phyloP scores from a whole-genome alignment of 2,329 filamentous ascomycete genomes.

The Dactylellina cionopaga region DNA sequence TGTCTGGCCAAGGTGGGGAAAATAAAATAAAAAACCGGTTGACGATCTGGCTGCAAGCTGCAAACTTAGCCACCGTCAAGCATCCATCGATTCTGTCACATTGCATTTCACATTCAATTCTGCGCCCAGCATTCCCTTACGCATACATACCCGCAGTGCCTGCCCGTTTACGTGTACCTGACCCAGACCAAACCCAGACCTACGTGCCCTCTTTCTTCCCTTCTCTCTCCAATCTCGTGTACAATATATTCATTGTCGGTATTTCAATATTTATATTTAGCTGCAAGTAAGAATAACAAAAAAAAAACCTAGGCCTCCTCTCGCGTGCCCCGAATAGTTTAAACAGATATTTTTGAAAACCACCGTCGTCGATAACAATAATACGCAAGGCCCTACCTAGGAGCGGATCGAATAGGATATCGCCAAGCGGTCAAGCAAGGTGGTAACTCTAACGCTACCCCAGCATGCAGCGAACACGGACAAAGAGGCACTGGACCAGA shows the following conservation, averaged over 20 bases:
- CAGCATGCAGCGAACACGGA: not conserved
- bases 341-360: no score
- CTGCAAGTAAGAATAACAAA: no score
- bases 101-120: no score
- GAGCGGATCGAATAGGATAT: not conserved
- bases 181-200: no score
- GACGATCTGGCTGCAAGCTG: not conserved
- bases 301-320: not conserved
- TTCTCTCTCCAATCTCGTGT: not conserved
- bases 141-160: slow-evolving; percentile 12
- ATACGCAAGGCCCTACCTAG: not conserved
- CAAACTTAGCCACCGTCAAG: slow-evolving; percentile 7
- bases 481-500: slow-evolving; percentile 7
- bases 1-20: no score
- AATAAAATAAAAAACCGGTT: not conserved
- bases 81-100: not conserved
- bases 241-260: no score
- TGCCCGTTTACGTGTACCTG: no score
- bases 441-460: not conserved
- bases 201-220: no score
- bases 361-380: not conserved
- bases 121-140: not conserved
- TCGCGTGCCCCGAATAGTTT: no score
- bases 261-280: not conserved
- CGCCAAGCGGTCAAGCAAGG: not conserved